These are phyloP conservation scores for Cystobasidium slooffiae DNA, from an alignment of 1,284 basidiomycete genomes.

Conservation along the genomic window DNA sequence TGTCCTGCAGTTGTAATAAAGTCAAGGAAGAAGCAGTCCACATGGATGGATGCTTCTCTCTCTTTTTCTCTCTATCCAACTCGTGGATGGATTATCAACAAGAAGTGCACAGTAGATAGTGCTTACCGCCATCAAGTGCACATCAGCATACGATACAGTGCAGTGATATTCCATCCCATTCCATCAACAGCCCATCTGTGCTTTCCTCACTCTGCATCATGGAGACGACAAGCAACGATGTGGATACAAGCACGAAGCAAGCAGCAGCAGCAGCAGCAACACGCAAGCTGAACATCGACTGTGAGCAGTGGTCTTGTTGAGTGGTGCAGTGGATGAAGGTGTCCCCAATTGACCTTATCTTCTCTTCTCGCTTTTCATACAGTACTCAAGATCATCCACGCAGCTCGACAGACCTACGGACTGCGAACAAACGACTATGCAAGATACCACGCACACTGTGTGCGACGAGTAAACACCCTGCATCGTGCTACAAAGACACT, in stretches of 20 bases:
- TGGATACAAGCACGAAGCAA: background rate
- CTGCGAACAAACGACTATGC: conserved; percentile 51
- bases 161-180: too few relatives aligned
- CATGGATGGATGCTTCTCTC: too few relatives aligned
- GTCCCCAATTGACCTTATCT: background rate
- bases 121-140: too few relatives aligned
- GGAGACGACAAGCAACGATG: background rate
- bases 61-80: too few relatives aligned
- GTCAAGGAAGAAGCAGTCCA: too few relatives aligned
- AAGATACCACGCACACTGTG: conserved; percentile 44
- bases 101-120: too few relatives aligned
- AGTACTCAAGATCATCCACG: conserved; percentile 51
- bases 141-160: too few relatives aligned
- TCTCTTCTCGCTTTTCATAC: background rate
- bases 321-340: background rate
- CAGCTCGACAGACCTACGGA: conserved; percentile 50
- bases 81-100: too few relatives aligned
- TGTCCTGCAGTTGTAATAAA: too few relatives aligned
- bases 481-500: conserved; percentile 16
- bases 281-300: conserved; percentile 6
- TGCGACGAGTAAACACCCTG: conserved; percentile 17
- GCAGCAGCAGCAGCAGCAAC: background rate
- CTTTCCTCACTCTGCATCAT: too few relatives aligned
- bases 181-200: too few relatives aligned
- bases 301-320: background rate